Conservation (phyloP, 331 rosid genomes). For the Acacia pycnantha region DNA sequence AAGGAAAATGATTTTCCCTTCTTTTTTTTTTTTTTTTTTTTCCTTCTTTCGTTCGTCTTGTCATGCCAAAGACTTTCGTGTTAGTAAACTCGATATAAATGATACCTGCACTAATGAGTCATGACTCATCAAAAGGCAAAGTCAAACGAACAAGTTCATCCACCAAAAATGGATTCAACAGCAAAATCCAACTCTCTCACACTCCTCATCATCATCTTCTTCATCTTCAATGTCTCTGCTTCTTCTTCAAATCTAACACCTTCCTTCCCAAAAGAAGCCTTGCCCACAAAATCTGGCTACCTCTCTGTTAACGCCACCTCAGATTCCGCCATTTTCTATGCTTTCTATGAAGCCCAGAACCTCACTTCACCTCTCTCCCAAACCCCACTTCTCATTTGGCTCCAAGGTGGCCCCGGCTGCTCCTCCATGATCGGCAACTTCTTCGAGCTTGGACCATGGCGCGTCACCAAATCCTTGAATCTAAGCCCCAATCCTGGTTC, state of each 20-base stretch:
- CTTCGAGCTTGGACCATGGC: slow-evolving; percentile 5
- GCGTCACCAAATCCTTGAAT: slow-evolving; percentile 8
- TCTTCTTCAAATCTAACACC: not conserved
- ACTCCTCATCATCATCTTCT: not conserved
- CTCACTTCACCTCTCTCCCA: not conserved
- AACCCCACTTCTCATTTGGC: slow-evolving; percentile 11
- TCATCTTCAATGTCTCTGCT: not conserved
- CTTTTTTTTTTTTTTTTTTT: not conserved
- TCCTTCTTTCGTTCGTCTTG: not conserved
- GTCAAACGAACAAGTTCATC: too few relatives aligned
- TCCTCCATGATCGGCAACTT: slow-evolving; percentile 13
- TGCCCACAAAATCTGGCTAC: slow-evolving; percentile 50
- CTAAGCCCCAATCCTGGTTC: slow-evolving; percentile 44
- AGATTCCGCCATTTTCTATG: not conserved
- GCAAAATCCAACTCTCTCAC: not conserved
- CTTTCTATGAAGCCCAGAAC: slow-evolving; percentile 12
- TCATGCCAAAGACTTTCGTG: not conserved
- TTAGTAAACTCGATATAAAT: too few relatives aligned
- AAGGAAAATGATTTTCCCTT: too few relatives aligned
- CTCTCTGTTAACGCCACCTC: not conserved
- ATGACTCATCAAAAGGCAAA: too few relatives aligned
- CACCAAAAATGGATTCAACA: not conserved
- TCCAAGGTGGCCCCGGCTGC: slow-evolving; percentile 16
- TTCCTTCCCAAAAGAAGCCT: slow-evolving; percentile 36
- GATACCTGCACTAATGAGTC: too few relatives aligned